Evolutionary conservation across 352 stramenopile species (phyloP).

Genomic region (Phytophthora chlamydospora): DNA sequence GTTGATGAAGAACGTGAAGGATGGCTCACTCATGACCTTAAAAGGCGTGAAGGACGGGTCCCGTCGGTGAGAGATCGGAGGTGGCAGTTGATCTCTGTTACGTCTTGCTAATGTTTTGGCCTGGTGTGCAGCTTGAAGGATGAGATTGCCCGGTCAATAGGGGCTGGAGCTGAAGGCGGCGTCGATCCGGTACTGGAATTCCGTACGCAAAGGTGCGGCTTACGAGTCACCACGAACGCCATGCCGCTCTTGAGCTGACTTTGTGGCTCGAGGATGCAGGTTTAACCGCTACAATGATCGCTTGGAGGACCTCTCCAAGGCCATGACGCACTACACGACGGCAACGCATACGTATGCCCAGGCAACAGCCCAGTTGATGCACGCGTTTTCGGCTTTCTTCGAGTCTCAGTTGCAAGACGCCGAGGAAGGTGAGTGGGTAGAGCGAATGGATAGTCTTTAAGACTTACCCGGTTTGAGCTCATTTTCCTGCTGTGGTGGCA

Average conservation of each 20-base stretch:
- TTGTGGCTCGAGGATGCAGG: constrained; percentile 25
- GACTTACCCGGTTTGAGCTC: neutral
- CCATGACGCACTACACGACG: constrained; percentile 55
- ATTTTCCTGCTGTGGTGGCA: constrained; percentile 10
- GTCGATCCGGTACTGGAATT: constrained; percentile 73
- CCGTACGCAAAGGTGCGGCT: constrained; percentile 57
- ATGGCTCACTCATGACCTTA: constrained; percentile 55
- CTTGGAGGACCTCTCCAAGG: constrained; percentile 60
- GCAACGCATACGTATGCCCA: constrained; percentile 48
- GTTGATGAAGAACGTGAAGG: constrained; percentile 84
- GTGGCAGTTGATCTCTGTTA: neutral
- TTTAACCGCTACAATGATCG: constrained; percentile 69
- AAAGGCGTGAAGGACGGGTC: constrained; percentile 85
- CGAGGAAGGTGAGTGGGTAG: constrained; percentile 26
- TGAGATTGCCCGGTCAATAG: constrained; percentile 68
- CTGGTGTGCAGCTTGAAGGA: constrained; percentile 62
- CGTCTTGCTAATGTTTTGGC: neutral
- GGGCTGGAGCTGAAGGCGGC: constrained; percentile 50
- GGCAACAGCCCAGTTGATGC: constrained; percentile 52
- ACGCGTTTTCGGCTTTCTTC: constrained; percentile 68
- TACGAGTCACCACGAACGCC: neutral
- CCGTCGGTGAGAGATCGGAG: constrained; percentile 42
- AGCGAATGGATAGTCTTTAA: neutral
- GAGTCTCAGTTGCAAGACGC: constrained; percentile 59
- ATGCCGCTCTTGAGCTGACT: neutral